Evolutionary conservation across 257 asterid genomes (phyloP).

Genomic region (Solanum virginianum): DNA sequence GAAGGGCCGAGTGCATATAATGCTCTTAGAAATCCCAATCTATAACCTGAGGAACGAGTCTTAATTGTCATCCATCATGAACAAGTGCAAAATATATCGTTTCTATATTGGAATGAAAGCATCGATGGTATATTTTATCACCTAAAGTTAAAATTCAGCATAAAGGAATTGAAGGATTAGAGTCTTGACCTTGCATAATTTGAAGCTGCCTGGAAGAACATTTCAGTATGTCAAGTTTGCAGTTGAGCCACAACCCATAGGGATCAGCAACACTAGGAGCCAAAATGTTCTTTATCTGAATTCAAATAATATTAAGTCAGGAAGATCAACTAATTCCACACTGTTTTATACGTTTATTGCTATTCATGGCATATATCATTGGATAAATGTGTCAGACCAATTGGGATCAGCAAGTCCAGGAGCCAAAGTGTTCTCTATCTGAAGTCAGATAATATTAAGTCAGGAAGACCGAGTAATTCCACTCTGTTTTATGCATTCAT

Average conservation of each 20-base stretch:
- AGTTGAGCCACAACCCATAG: slow-evolving; percentile 53
- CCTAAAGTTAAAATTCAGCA: not conserved
- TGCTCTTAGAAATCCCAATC: slow-evolving; percentile 30
- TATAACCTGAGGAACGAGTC: not conserved
- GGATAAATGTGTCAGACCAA: slow-evolving; percentile 4
- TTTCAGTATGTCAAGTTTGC: slow-evolving; percentile 47
- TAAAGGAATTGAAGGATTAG: not conserved
- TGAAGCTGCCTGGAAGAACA: slow-evolving; percentile 55
- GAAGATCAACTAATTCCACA: not conserved
- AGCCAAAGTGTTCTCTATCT: slow-evolving; percentile 65
- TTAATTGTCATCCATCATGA: not conserved
- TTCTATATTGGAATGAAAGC: not conserved
- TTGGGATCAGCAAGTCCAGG: slow-evolving; percentile 68
- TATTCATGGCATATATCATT: not conserved
- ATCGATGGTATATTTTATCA: not conserved
- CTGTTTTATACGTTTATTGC: not conserved
- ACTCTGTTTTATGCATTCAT: not conserved
- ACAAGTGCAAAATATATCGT: not conserved
- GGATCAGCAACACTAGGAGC: slow-evolving; percentile 79
- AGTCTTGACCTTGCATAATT: slow-evolving; percentile 47
- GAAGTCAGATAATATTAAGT: not conserved
- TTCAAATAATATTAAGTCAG: not conserved
- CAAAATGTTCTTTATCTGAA: slow-evolving; percentile 59
- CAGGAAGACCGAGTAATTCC: not conserved
- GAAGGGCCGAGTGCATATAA: slow-evolving; percentile 36